Base-by-base conservation (phyloP, 2,329 filamentous ascomycete genomes). In the Mariannaea elegans region DNA sequence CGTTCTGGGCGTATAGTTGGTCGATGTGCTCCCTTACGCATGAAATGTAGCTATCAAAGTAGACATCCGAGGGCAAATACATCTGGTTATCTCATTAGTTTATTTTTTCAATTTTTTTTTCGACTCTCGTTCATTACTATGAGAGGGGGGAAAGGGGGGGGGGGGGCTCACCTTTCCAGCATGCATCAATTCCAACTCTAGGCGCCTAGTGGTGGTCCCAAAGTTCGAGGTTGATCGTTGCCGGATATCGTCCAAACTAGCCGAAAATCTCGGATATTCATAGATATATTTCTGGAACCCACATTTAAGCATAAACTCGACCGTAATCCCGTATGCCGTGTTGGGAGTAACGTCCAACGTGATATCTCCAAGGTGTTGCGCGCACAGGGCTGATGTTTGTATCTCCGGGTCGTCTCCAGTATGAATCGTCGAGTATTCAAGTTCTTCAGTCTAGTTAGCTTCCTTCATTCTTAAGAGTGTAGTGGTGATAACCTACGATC, bases 161-260 rank as follows among this genome's bases (percentile, higher is more conserved):
- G 18, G 3, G 27, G n/a, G n/a, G 58, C 76, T 68, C 67, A 84
- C 83, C 77, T 81, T 84, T 64, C 83, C 84, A 12, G 76, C 77
- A 53, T 81, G 76, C 49, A 86, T 75, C 4, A 85, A 66, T 57
- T 84, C 81, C 16, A 87, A 70, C 69, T 87, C 84, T 1, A 84
- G 71, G 44, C 77, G 78, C 13, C 84, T 78, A 16, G 80, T 73
- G 14, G 78, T 82, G 13, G 64, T 69, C 18, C 81, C 73, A 39
- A 67, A 70, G 8, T 77, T 77, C n/a, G 66, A 69, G 27, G 68
- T 68, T 48, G 81, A 70, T 13, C 72, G 75, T 36, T 74, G 71
- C 21, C 73, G 62, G 5, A 85, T 69, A 3, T 67, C 66, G 29
- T 70, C 61, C 24, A 85, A 68, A 29, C 72, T 72, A 4, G 65